Evolutionary conservation across 1,284 basidiomycete species (phyloP).

Genomic region (Kalmanozyma brasiliensis): DNA sequence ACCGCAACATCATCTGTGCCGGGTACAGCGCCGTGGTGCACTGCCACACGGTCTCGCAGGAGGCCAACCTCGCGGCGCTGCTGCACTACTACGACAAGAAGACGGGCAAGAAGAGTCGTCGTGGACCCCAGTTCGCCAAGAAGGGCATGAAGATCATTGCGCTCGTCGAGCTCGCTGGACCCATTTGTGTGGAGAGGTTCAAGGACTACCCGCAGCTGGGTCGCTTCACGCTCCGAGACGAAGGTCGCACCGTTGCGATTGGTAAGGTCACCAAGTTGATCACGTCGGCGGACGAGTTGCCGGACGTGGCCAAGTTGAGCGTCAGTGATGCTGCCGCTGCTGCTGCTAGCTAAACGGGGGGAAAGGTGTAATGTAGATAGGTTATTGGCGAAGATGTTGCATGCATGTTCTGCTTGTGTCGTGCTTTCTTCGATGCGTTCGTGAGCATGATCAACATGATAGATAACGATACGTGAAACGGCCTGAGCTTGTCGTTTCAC

Average conservation of each 20-base stretch:
- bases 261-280: constrained; percentile 67
- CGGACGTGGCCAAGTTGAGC: constrained; percentile 56
- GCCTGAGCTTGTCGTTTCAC: too few species aligned
- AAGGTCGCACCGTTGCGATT: constrained; percentile 65
- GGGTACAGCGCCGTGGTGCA: constrained; percentile 67
- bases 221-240: constrained; percentile 66
- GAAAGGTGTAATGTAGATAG: constrained; percentile 7
- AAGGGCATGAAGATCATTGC: constrained; percentile 68
- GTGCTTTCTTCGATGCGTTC: too few species aligned
- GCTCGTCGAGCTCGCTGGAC: constrained; percentile 62
- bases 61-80: constrained; percentile 58
- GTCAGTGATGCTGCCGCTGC: constrained; percentile 37
- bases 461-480: too few species aligned
- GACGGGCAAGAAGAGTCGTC: constrained; percentile 67
- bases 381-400: background rate
- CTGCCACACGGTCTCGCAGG: constrained; percentile 64
- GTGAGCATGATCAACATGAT: too few species aligned
- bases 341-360: constrained; percentile 24
- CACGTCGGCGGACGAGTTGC: constrained; percentile 50
- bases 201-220: constrained; percentile 67
- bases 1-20: constrained; percentile 66
- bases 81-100: constrained; percentile 68
- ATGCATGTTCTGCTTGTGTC: background rate
- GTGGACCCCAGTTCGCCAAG: constrained; percentile 64
- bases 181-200: constrained; percentile 65